phyloP scores from a whole-genome alignment of 176 grass and related monocot species.

The Zizania latifolia region DNA sequence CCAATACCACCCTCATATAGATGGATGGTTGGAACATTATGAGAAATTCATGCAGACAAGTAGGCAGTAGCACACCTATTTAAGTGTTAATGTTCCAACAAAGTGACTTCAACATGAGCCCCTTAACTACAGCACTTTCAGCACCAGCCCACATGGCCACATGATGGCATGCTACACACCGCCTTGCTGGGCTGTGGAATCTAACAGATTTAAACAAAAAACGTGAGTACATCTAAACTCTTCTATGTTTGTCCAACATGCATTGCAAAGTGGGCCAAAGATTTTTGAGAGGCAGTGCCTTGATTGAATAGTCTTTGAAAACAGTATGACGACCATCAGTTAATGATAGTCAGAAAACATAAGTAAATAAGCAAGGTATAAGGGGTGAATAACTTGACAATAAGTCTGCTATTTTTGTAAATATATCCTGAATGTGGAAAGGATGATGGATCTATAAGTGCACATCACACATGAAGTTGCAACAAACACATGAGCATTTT shows the following conservation, averaged over 20 bases:
- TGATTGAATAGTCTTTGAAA: neutral
- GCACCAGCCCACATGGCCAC: neutral
- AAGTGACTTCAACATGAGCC: neutral
- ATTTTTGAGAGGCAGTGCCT: neutral
- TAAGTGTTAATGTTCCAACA: neutral
- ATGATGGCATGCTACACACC: neutral
- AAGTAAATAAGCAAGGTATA: no score
- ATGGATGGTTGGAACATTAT: no score
- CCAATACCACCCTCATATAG: neutral
- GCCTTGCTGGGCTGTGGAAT: neutral
- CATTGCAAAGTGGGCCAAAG: neutral
- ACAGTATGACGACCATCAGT: neutral
- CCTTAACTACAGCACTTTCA: neutral
- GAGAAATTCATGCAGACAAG: neutral
- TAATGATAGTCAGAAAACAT: neutral
- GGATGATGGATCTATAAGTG: neutral
- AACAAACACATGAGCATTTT: neutral
- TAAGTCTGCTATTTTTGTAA: neutral
- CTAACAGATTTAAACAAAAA: neutral
- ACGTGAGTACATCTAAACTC: neutral
- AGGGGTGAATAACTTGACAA: neutral
- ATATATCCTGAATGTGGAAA: neutral
- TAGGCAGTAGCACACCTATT: neutral
- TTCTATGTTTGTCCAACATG: neutral
- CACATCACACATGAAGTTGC: neutral